Conservation (phyloP, 2,329 filamentous ascomycete genomes). For the Knoxdaviesia proteae region DNA sequence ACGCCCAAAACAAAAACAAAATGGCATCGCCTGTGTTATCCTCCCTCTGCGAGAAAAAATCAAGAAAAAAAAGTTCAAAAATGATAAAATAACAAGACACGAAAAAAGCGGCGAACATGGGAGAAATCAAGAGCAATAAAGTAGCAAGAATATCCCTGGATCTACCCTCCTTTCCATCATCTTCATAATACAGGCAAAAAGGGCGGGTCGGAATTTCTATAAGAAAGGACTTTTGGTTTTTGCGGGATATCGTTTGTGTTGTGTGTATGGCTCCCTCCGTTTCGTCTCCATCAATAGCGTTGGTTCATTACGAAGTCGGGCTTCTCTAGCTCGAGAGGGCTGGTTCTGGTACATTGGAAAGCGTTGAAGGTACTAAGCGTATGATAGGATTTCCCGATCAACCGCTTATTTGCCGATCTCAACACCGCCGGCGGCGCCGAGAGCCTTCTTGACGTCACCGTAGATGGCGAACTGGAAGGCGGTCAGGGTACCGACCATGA, state of each 20-base stretch:
- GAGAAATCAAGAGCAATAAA: not conserved
- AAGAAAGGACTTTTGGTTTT: no score
- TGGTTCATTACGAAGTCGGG: no score
- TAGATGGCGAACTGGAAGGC: constrained; percentile 82
- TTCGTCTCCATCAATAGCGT: no score
- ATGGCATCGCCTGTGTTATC: not conserved
- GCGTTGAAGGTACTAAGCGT: no score
- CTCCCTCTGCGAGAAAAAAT: not conserved
- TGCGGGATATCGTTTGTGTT: no score
- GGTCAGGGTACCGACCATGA: constrained; percentile 49
- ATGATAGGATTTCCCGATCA: no score
- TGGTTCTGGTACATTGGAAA: no score
- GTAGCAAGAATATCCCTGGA: not conserved
- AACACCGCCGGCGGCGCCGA: constrained; percentile 56
- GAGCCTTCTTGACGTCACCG: constrained; percentile 47
- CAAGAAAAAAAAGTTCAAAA: not conserved
- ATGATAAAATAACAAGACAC: not conserved
- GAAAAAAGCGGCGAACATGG: not conserved
- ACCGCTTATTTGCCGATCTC: constrained; percentile 36
- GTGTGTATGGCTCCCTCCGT: no score
- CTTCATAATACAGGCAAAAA: no score
- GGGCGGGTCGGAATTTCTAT: no score
- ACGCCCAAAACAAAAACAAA: not conserved
- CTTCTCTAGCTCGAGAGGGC: no score
- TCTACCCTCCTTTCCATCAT: no score